These are phyloP conservation scores for Dendrocalamus latiflorus DNA, from an alignment of 202 grass and related monocot species.

Conservation along the genomic window DNA sequence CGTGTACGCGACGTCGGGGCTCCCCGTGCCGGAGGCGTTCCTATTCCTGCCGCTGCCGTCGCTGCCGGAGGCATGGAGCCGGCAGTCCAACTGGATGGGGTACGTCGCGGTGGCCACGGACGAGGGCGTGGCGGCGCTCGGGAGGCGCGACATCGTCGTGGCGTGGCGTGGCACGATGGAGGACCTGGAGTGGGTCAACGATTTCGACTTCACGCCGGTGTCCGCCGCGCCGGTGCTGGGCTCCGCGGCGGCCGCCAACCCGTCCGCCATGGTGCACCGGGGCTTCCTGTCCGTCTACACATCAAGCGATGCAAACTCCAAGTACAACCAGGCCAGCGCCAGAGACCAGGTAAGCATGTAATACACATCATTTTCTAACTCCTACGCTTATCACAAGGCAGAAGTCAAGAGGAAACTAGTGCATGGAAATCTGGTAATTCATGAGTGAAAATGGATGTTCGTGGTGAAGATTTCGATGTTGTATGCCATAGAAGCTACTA, in stretches of 20 bases:
- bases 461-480: too few species aligned
- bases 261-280: slow-evolving; percentile 39
- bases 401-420: background rate
- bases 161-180: slow-evolving; percentile 61
- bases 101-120: slow-evolving; percentile 80
- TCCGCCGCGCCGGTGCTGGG: slow-evolving; percentile 45
- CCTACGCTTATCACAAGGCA: background rate
- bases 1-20: slow-evolving; percentile 44
- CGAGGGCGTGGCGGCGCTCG: slow-evolving; percentile 30
- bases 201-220: slow-evolving; percentile 42
- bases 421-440: background rate
- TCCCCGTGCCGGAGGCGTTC: slow-evolving; percentile 47
- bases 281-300: slow-evolving; percentile 71
- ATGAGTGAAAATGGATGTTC: background rate
- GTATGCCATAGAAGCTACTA: too few species aligned
- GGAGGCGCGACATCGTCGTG: slow-evolving; percentile 68
- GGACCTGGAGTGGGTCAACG: slow-evolving; percentile 46
- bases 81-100: slow-evolving; percentile 79
- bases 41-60: slow-evolving; percentile 25
- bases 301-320: slow-evolving; percentile 43
- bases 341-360: slow-evolving; percentile 52
- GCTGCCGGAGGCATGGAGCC: slow-evolving; percentile 23
- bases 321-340: slow-evolving; percentile 52
- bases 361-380: background rate
- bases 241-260: background rate